Evolutionary conservation across 2,329 filamentous ascomycete species (phyloP).

Genomic region (Fusarium sp.): DNA sequence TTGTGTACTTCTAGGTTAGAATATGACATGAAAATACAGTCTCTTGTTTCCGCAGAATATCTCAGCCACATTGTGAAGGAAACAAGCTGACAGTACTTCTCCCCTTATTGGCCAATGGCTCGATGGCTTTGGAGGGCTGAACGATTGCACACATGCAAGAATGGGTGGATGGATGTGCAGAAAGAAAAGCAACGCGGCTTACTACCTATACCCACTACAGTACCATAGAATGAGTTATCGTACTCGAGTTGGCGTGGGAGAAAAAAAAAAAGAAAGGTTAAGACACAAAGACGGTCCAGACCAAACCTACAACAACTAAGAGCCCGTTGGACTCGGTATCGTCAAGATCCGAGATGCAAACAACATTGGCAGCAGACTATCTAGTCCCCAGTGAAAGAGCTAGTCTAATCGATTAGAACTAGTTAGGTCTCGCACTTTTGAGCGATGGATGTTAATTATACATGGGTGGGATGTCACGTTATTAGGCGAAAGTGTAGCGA

Average conservation of each 20-base stretch:
- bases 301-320: not conserved
- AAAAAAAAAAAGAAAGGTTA: not conserved
- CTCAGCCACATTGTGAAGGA: not conserved
- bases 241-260: conserved; percentile 18
- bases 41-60: not conserved
- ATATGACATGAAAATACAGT: not conserved
- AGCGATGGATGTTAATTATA: not conserved
- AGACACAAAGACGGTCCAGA: conserved; percentile 19
- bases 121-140: not conserved
- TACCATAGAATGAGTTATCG: not conserved
- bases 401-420: conserved; percentile 3
- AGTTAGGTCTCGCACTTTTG: not conserved
- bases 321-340: not conserved
- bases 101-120: not conserved
- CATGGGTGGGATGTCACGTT: not conserved
- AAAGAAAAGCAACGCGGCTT: not conserved
- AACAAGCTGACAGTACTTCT: not conserved
- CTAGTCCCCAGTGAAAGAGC: not conserved
- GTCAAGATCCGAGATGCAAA: conserved; percentile 8
- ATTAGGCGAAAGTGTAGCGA: not conserved
- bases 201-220: not conserved
- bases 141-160: not conserved
- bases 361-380: not conserved
- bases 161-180: not conserved
- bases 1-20: not conserved